Base-by-base conservation (phyloP, 2,329 filamentous ascomycete species). In the Microascus cirrosus region DNA sequence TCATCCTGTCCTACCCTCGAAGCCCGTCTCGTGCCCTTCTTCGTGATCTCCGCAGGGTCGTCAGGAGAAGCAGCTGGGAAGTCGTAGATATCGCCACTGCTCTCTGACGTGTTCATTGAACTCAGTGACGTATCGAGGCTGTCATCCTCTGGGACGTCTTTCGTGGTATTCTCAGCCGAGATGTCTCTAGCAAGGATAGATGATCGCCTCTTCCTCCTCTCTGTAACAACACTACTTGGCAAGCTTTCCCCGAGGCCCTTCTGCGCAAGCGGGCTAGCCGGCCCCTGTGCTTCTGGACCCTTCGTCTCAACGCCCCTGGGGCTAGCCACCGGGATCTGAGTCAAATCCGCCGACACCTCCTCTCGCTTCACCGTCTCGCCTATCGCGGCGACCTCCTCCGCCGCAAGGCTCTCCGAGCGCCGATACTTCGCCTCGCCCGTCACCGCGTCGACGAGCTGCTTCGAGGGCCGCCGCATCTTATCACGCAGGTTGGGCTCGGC, bases 381-480 rank as follows among this genome's bases (percentile, higher is more conserved):
- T 15, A 69, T 70, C 3, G 65, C 60, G 12, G 61, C 60, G 36
- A 42, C 61, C 35, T 58, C 59, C 10, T 69, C 68, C 25, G 69
- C 67, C 34, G 62, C 58, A 58, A 66, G 65, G 45, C 74, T 78
- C 25, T 69, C 71, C 57, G 73, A 70, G 55, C 74, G 67, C 62
- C 76, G 59, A 59, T 77, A 74, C 65, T 79, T 84, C 35, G 78
- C 80, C 63, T 86, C 81, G n/a, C 81, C 83, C 12, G 79, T 72
- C 15, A 93, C 88, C 1, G 88, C 89, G 68, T 91, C 87, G 39
- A 86, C 81, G 11, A 92, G 71, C 62, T 89, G 83, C 66, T 89
- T 89, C 1, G 86, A 88, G 24, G 89, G 88, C 60, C 89, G 81
- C 59, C 89, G 81, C 89, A 94, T 92, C 73, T 94, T 94, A 66